These are phyloP conservation scores for Dentipellis sp. DNA, from an alignment of 768 basidiomycete genomes.

Conservation along the genomic window DNA sequence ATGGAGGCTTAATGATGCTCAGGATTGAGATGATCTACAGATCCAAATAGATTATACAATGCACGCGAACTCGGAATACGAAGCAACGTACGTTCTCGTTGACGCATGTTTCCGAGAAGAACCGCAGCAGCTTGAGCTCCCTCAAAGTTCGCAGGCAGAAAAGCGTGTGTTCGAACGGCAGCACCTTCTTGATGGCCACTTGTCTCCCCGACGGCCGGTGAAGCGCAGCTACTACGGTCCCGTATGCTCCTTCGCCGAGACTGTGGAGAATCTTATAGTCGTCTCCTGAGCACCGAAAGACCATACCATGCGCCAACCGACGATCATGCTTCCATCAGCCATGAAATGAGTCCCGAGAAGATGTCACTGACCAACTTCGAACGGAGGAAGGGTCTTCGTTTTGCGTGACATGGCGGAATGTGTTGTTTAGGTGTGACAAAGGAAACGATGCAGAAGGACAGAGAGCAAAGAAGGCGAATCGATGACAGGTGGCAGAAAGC, in stretches of 20 bases:
- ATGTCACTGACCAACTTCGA: conserved; percentile 48
- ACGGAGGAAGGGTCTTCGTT: conserved; percentile 62
- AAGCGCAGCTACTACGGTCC: conserved; percentile 81
- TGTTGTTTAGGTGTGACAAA: neutral
- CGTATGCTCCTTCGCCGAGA: conserved; percentile 84
- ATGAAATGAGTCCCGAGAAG: neutral
- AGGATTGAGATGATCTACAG: conserved; percentile 82
- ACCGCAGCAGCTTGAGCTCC: conserved; percentile 85
- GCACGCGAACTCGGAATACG: conserved; percentile 4
- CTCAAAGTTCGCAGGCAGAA: conserved; percentile 85
- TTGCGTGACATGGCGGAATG: conserved; percentile 28
- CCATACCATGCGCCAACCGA: too few relatives aligned
- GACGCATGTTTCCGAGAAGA: conserved; percentile 71
- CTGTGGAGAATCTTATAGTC: conserved; percentile 67
- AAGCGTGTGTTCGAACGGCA: conserved; percentile 89
- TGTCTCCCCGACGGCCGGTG: conserved; percentile 75
- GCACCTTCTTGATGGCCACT: conserved; percentile 94
- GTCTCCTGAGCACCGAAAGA: conserved; percentile 34
- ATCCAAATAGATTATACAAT: neutral
- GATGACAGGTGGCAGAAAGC: neutral
- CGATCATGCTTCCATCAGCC: neutral
- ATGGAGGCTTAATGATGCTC: conserved; percentile 79
- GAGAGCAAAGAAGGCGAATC: too few relatives aligned
- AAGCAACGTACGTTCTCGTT: conserved; percentile 60
- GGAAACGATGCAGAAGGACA: neutral